Base-by-base conservation (phyloP, 2,329 filamentous ascomycete genomes). In the Phialophora chinensis region DNA sequence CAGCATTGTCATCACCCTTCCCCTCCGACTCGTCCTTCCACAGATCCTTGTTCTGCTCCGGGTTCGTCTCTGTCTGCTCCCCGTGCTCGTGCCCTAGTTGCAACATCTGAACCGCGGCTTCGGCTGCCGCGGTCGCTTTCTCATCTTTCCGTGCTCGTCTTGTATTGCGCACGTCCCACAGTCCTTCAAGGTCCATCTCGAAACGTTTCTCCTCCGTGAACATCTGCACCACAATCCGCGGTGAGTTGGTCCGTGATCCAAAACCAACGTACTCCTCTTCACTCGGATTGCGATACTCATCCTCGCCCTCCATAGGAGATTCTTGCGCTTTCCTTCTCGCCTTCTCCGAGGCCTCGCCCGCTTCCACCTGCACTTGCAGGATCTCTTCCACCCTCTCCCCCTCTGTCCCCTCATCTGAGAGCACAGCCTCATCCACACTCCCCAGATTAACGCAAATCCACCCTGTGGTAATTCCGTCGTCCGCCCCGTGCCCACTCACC, bases 361-460 rank as follows among this genome's bases (percentile, higher is more conserved):
- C 17, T 17, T 55, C 25, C 29, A 2, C 29, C 14, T 55, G 25
- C 7, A 56, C 61, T 11, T 20, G 6, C 14, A 11, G 35, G 17
- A n/a, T 33, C 25, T 44, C 56, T 29, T 62, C 54, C n/a, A 27
- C 60, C 2, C 17, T 55, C 31, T 53, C 42, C 3, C 58, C 54
- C 25, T 6, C 52, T 1, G 49, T 25, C 20, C 12, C 35, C 3
- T 35, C 65, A n/a, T 58, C 63, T 23, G 66, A 4, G 14, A 44
- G 38, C 17, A 68, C 63, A 31, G 59, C 60, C 2, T 66, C 72
- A 54, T 49, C 86, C 0, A 92, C 84, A 17, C 86, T 86, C 4
- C 91, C 92, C 10, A 95, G 86, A 75, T 97, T 96, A 67, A 98
- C 91, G 78, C 95, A 99, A 23, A 99, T 90, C 95, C 95, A 99